Base-by-base conservation (phyloP, 169 alveolate species). In the Cryptosporidium felis region DNA sequence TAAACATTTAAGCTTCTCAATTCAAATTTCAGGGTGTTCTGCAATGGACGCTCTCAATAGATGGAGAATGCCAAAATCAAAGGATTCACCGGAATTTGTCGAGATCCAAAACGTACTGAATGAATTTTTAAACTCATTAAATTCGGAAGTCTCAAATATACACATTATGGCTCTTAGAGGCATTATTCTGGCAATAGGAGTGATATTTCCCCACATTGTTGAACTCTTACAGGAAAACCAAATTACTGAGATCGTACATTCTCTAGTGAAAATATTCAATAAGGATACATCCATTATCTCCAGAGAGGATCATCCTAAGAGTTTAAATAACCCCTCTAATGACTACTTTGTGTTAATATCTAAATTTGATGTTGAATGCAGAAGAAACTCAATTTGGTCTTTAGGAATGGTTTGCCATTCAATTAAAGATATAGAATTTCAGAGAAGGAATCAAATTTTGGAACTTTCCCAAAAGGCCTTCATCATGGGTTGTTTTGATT, bases 21-120 rank as follows among this genome's bases (percentile, higher is more conserved):
- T 89, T 5, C 92, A 89, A 66, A 65, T 79, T 23, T 82, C 92
- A 0, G 90, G 90, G 2, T 67, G 82, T 3, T 82, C 89, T 18
- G 89, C 91, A 36, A 42, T 89, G 4, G 80, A 88, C 49, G 88
- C 92, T 16, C 80, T 89, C 18, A 23, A 56, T 5, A 32, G 34
- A 16, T 62, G 89, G 59, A 74, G 85, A 53, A 74, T 74, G 67
- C 8, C 2, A 28, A 36, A 53, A 32, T 3, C 53, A 18, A 34
- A 44, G 26, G 18, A 74, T 32, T 56, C 67, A 21, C 44, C 66
- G 14, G 49, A 46, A 5, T 36, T 51, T 16, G 38, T 36, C 5
- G 65, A 56, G 28, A 53, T 74, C 18, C 26, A 53, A 18, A 56
- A 18, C 0, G 3, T 53, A 14, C 14, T 74, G 26, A 36, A 16